Conservation (phyloP, 441 rosid genomes). For the Populus hybrid region DNA sequence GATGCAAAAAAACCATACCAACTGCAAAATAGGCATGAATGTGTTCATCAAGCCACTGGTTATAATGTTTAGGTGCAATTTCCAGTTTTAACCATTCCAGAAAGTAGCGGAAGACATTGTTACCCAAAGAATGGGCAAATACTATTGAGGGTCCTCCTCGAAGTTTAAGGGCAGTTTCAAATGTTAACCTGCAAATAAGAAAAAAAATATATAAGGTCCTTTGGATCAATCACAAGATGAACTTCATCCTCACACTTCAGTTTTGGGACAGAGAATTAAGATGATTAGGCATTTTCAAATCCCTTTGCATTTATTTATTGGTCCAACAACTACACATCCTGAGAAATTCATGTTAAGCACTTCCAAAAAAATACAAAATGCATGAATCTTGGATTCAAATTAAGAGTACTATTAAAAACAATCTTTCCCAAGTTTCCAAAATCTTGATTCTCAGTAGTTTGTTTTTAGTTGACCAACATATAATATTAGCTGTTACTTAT, state of each 20-base stretch:
- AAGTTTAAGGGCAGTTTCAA: conserved; percentile 89
- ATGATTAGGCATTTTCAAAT: background rate
- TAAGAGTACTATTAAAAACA: background rate
- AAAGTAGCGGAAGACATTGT: conserved; percentile 92
- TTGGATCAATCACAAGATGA: background rate
- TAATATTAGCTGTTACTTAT: background rate
- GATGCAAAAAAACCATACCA: conserved; percentile 47
- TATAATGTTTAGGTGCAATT: conserved; percentile 92
- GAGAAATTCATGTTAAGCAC: background rate
- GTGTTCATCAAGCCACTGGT: conserved; percentile 88
- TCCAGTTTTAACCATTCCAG: conserved; percentile 98
- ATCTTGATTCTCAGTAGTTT: background rate
- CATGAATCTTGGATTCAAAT: background rate
- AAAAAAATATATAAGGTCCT: conserved; percentile 1
- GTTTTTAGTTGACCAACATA: background rate
- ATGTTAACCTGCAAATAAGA: conserved; percentile 63
- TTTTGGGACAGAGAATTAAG: conserved; percentile 12
- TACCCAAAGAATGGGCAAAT: conserved; percentile 97
- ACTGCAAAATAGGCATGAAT: conserved; percentile 94
- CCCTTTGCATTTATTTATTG: background rate
- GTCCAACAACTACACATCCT: background rate
- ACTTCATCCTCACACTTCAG: conserved; percentile 4
- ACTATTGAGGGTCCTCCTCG: conserved; percentile 95
- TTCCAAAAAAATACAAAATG: background rate
- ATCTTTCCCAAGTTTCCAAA: background rate